A percentile compares a stretch with the other conserved stretches of the same genome.
These are phyloP conservation scores for Sporothrix phasma DNA, from an alignment of 2,329 filamentous ascomycete genomes.

Conservation along the genomic window DNA sequence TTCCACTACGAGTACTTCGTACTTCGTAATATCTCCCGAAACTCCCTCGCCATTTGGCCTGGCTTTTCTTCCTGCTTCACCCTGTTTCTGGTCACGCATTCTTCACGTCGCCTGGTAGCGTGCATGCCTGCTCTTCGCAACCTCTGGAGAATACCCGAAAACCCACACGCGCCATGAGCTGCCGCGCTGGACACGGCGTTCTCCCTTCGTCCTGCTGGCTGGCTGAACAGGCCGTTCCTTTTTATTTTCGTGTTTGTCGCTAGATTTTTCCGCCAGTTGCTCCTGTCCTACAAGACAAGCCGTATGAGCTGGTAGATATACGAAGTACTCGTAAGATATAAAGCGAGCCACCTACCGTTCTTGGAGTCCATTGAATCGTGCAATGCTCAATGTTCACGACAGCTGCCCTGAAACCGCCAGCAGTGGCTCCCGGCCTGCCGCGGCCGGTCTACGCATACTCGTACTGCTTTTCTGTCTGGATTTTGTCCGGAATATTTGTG, in stretches of 20 bases:
- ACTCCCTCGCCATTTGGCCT: slow-evolving; percentile 1
- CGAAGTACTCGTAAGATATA: too few species aligned
- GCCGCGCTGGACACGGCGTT: slow-evolving; percentile 1
- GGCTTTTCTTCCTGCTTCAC: background rate
- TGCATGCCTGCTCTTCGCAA: slow-evolving; percentile 1
- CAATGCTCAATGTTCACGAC: too few species aligned
- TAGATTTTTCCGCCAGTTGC: background rate
- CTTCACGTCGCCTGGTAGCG: background rate
- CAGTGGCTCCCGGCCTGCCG: background rate
- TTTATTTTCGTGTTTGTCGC: slow-evolving; percentile 14
- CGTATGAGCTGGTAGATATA: background rate
- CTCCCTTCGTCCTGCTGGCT: slow-evolving; percentile 12
- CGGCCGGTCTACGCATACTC: too few species aligned
- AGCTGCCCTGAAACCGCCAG: too few species aligned
- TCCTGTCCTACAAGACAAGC: background rate
- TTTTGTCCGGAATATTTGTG: too few species aligned
- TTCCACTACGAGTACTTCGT: too few species aligned
- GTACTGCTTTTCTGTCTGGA: background rate
- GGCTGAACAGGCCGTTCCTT: slow-evolving; percentile 9
- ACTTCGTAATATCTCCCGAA: slow-evolving; percentile 9
- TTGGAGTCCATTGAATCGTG: background rate
- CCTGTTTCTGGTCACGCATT: background rate
- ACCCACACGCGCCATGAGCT: slow-evolving; percentile 5
- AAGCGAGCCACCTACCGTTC: background rate
- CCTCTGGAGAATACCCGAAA: slow-evolving; percentile 7